Base-by-base conservation (phyloP, 345 rosid species). In the Conringia planisiliqua region DNA sequence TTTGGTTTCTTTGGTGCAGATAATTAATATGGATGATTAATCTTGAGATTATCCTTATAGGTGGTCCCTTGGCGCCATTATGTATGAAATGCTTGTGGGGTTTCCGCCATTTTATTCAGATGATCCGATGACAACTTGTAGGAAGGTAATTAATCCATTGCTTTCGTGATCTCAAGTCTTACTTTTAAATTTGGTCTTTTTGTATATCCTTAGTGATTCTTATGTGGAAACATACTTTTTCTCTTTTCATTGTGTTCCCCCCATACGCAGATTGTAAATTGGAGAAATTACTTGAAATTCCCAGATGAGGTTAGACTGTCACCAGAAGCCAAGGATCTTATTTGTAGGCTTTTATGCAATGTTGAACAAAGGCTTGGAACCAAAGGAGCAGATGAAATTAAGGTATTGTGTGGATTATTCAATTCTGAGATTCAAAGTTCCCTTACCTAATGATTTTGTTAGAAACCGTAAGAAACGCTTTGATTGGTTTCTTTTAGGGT, bases 31-130 rank as follows among this genome's bases (percentile, higher is more conserved):
- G 22, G 6, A 40, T 66, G 27, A 40, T 68, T 70, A 70, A 76
- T 75, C 35, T 44, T 84, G 70, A 78, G 59, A 62, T 22, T 12
- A 22, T 7, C 72, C 68, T 35, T 78, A 22, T 80, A 95, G 99
- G 99, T 95, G 99, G 99, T 95, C 99, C 65, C 97, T 95, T 72
- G 99, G 99, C 46, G 97, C 99, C 71, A 95, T 95, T 71, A 92
- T 95, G 99, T 95, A 92, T 80, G 99, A 95, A 88, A 95, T 95
- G 99, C 99, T 95, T 73, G 99, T 95, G 71, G 99, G 99, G 54
- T 95, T 83, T 80, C 97, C 99, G 8, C 99, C 99, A 8, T 95
- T 95, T 84, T 95, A 95, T 85, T 95, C 99, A 4, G 97, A 95
- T 65, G 99, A 95, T 74, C 96, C 97, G 6, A 95, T 95, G 97